These are phyloP conservation scores for Linderina pennispora DNA, from an alignment of 192 early-diverging fungal species.

Conservation along the genomic window DNA sequence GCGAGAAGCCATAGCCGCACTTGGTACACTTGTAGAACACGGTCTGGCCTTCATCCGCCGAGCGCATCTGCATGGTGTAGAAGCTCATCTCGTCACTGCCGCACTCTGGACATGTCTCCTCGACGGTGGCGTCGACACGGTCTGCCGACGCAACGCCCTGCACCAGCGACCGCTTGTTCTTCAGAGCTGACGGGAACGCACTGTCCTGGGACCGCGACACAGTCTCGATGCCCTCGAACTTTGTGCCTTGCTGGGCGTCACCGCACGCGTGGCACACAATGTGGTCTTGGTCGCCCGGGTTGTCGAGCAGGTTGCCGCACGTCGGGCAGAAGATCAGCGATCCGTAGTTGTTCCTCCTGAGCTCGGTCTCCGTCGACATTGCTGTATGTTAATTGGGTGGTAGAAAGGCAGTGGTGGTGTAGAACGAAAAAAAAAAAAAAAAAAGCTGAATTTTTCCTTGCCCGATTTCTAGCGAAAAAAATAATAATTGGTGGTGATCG, in stretches of 20 bases:
- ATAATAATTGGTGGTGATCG: too few relatives aligned
- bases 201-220: slow-evolving; percentile 68
- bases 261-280: slow-evolving; percentile 82
- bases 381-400: neutral
- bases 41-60: slow-evolving; percentile 99
- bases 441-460: neutral
- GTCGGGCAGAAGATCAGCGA: slow-evolving; percentile 87
- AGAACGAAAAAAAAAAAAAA: too few relatives aligned
- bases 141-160: slow-evolving; percentile 42
- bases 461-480: neutral
- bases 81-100: slow-evolving; percentile 91
- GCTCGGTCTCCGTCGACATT: neutral
- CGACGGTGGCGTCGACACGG: slow-evolving; percentile 54
- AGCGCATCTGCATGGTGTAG: slow-evolving; percentile 94
- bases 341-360: slow-evolving; percentile 48
- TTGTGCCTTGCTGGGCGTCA: slow-evolving; percentile 51
- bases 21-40: slow-evolving; percentile 96
- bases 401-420: too few relatives aligned
- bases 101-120: slow-evolving; percentile 95
- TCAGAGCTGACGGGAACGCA: slow-evolving; percentile 73
- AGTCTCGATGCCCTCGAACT: slow-evolving; percentile 76
- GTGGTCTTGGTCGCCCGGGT: slow-evolving; percentile 66
- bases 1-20: slow-evolving; percentile 72
- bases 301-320: slow-evolving; percentile 88
- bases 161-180: slow-evolving; percentile 65